phyloP scores from a whole-genome alignment of 345 rosid genomes.

The Streptanthus diversifolius region DNA sequence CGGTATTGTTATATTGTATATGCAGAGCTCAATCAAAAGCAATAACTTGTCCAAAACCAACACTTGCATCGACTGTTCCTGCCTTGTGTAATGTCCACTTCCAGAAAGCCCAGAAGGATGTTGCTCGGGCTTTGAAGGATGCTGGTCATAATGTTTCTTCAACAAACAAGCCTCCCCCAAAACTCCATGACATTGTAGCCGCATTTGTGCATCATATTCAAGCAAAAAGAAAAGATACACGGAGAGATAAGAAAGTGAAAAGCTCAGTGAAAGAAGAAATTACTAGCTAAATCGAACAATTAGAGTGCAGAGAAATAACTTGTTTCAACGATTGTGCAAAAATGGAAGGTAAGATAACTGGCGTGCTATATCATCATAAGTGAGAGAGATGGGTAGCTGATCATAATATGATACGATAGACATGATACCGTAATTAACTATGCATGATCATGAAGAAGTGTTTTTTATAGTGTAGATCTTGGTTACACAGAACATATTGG shows the following conservation, averaged over 20 bases:
- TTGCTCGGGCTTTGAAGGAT: slow-evolving; percentile 58
- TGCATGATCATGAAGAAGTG: neutral
- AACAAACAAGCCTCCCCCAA: slow-evolving; percentile 59
- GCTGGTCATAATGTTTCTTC: slow-evolving; percentile 68
- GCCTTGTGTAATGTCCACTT: slow-evolving; percentile 60
- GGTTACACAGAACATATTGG: neutral
- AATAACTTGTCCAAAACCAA: slow-evolving; percentile 71
- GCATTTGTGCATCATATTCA: slow-evolving; percentile 74
- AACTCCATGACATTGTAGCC: slow-evolving; percentile 63
- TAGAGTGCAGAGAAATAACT: neutral
- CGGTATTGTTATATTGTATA: neutral
- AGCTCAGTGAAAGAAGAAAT: slow-evolving; percentile 39
- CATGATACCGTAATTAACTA: neutral
- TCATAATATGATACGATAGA: neutral
- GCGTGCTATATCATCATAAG: neutral
- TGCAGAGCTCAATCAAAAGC: slow-evolving; percentile 62
- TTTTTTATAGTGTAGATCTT: neutral
- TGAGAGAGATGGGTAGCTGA: neutral
- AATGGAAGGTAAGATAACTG: slow-evolving; percentile 6
- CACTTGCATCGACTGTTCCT: slow-evolving; percentile 56
- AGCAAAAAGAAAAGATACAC: slow-evolving; percentile 54
- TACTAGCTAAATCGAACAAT: slow-evolving; percentile 22
- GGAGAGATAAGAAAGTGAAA: slow-evolving; percentile 29
- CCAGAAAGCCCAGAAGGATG: slow-evolving; percentile 70
- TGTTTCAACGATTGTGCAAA: slow-evolving; percentile 9